phyloP scores from a whole-genome alignment of 805 yeast species.

The Yueomyces sinensis region DNA sequence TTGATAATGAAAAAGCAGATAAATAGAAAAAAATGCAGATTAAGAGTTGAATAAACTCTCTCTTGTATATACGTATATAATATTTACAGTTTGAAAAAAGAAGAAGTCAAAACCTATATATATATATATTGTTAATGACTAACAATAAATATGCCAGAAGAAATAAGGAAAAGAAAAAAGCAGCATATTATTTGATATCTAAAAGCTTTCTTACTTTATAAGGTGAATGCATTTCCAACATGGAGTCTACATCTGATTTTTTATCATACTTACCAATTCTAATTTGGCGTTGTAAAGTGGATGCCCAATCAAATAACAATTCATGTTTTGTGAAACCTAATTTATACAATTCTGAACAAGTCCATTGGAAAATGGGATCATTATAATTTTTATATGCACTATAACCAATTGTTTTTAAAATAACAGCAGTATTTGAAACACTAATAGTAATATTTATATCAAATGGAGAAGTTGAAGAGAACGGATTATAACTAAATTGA shows the following conservation, averaged over 20 bases:
- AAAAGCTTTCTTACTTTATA: no score
- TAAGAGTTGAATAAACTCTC: no score
- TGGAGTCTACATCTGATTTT: neutral
- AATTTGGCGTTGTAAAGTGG: slow-evolving; percentile 10
- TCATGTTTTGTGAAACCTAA: slow-evolving; percentile 14
- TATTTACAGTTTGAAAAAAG: no score
- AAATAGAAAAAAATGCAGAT: no score
- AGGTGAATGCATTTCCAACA: neutral
- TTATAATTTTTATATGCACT: slow-evolving; percentile 8
- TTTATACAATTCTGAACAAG: slow-evolving; percentile 11
- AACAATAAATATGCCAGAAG: no score
- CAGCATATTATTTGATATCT: no score
- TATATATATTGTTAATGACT: no score
- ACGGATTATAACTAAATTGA: slow-evolving; percentile 12
- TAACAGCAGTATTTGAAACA: slow-evolving; percentile 10
- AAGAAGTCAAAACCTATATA: no score
- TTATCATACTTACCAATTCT: slow-evolving; percentile 3
- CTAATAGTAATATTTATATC: slow-evolving; percentile 9
- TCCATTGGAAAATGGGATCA: slow-evolving; percentile 16
- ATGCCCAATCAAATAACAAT: slow-evolving; percentile 15
- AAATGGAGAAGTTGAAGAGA: slow-evolving; percentile 8
- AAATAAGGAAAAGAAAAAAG: no score
- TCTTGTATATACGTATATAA: no score
- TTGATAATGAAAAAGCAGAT: no score
- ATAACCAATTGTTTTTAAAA: slow-evolving; percentile 15